Base-by-base conservation (phyloP, 169 alveolate genomes). In the Babesia divergens region DNA sequence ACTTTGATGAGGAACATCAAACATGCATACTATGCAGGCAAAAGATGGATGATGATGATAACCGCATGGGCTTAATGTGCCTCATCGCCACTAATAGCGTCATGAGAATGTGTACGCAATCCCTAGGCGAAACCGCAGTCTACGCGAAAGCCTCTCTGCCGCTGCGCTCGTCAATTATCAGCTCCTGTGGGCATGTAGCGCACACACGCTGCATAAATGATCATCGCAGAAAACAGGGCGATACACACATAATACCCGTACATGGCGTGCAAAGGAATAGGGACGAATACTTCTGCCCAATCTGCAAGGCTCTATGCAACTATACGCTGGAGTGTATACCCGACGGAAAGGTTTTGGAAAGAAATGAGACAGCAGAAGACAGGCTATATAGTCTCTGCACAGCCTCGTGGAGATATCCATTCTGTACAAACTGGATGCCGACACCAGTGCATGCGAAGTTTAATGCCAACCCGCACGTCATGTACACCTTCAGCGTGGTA, bases 301-400 rank as follows among this genome's bases (percentile, higher is more conserved):
- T 77, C 6, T 77, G 86, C 82, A 77, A 77, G 56, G 29, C 69
- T 14, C 54, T 77, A 16, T 77, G 86, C 59, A 77, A 77, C 56
- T 77, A 60, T 49, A 51, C 64, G 22, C 53, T 77, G 22, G 74
- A 70, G 44, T 47, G 67, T 65, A 34, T 64, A 8, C 62, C 70
- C 50, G 72, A 72, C 24, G 26, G 37, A 6, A 40, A 20, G 52
- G n/a, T 16, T 31, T 5, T 42, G 72, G 11, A 16, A 34, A 50
- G 34, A 38, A 22, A 11, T 8, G 26, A 13, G 20, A 14, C 13
- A 9, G 3, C 14, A 6, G 22, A 37, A 31, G 43, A 0, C 42
- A 28, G 24, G 20, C 22, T 54, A 9, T 3, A 55, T 3, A 16
- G 5, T 40, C 55, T 68, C 6, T 62, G 62, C 34, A 29, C 29